A percentile compares a stretch with the other conserved stretches of the same genome.
Evolutionary conservation across 495 filamentous ascomycete species (phyloP).

Genomic region (Daldinia grandis): DNA sequence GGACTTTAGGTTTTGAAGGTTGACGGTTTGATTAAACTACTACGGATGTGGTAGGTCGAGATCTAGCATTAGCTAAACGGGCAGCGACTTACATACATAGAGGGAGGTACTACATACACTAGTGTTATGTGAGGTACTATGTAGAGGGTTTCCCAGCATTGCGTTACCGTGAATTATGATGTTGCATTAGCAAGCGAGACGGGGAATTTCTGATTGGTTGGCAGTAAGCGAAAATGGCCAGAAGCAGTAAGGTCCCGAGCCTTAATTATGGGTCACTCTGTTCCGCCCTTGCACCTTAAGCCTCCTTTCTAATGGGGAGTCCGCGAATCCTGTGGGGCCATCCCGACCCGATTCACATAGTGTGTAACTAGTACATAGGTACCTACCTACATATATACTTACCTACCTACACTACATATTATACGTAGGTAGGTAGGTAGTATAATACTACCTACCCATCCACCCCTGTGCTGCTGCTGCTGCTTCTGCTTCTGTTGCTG

Average conservation of each 20-base stretch:
- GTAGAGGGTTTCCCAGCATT: neutral
- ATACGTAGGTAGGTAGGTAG: neutral
- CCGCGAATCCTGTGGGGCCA: constrained; percentile 11
- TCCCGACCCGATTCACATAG: constrained; percentile 2
- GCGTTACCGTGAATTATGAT: constrained; percentile 6
- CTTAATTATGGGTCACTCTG: constrained; percentile 27
- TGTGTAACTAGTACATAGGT: too few species aligned
- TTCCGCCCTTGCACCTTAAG: constrained; percentile 13
- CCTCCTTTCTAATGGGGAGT: constrained; percentile 2
- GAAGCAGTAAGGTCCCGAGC: constrained; percentile 39
- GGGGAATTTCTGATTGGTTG: constrained; percentile 56
- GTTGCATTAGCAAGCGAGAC: constrained; percentile 55
- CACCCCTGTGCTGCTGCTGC: neutral
- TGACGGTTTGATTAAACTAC: constrained; percentile 34
- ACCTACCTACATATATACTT: neutral
- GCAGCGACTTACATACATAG: neutral
- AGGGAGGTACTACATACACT: neutral
- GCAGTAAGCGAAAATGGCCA: constrained; percentile 53
- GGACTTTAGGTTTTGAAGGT: constrained; percentile 18
- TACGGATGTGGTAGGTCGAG: constrained; percentile 28
- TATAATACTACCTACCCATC: constrained; percentile 1
- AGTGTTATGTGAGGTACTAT: neutral
- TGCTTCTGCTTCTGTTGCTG: neutral
- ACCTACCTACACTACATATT: neutral
- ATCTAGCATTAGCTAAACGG: neutral